These are phyloP conservation scores for Micromonas commoda DNA, from an alignment of 139 green algal genomes.

Conservation along the genomic window DNA sequence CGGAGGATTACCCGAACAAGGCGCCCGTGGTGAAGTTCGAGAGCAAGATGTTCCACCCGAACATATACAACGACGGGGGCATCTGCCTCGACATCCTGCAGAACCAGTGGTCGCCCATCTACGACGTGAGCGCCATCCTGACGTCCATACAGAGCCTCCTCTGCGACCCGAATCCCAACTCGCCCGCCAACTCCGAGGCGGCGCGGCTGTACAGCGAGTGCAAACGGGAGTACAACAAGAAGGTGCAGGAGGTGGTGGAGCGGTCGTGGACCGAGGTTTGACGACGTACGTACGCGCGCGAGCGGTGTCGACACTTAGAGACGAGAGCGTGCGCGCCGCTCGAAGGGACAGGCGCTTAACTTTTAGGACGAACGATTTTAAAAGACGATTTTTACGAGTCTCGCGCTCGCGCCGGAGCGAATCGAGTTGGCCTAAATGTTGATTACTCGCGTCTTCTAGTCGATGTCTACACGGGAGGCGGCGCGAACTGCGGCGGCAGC, in stretches of 20 bases:
- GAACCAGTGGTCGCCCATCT: conserved; percentile 98
- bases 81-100: conserved; percentile 99
- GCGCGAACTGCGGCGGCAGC: not conserved
- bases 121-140: conserved; percentile 91
- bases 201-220: conserved; percentile 77
- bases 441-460: too few relatives aligned
- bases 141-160: conserved; percentile 96
- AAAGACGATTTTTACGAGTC: too few relatives aligned
- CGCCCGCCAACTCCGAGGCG: conserved; percentile 93
- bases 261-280: conserved; percentile 8
- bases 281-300: not conserved
- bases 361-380: too few relatives aligned
- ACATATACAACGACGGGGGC: conserved; percentile 72
- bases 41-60: conserved; percentile 93
- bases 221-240: conserved; percentile 27
- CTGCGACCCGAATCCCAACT: conserved; percentile 95
- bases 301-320: not conserved
- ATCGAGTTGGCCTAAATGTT: too few relatives aligned
- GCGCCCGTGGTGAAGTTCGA: conserved; percentile 90
- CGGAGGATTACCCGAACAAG: conserved; percentile 98
- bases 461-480: too few relatives aligned
- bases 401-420: too few relatives aligned
- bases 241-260: conserved; percentile 25
- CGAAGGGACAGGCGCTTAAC: too few relatives aligned
- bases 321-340: not conserved